A percentile compares a stretch with the other conserved stretches of the same genome.
Conservation (phyloP, 2,329 filamentous ascomycete species). For the Pseudocercospora eumusae region DNA sequence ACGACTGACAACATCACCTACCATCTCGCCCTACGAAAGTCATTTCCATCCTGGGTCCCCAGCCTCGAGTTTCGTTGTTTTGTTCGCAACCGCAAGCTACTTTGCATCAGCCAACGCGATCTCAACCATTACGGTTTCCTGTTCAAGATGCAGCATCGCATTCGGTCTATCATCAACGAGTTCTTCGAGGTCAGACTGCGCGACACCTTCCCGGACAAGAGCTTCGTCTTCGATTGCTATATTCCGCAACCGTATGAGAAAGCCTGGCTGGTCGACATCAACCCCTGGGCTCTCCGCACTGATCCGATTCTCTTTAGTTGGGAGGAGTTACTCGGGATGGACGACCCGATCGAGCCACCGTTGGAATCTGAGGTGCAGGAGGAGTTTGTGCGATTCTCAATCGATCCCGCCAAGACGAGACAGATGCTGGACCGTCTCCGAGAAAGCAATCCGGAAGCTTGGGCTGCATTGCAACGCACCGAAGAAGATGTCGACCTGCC, state of each 20-base stretch:
- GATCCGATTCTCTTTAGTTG: conserved; percentile 89
- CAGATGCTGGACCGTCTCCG: conserved; percentile 15
- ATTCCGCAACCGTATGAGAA: conserved; percentile 73
- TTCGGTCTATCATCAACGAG: conserved; percentile 68
- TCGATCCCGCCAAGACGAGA: conserved; percentile 23
- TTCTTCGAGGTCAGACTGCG: conserved; percentile 77
- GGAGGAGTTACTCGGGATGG: conserved; percentile 77
- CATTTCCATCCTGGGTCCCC: conserved; percentile 77
- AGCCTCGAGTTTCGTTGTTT: conserved; percentile 95
- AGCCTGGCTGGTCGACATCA: conserved; percentile 89
- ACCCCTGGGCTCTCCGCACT: conserved; percentile 87
- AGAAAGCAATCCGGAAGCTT: conserved; percentile 11
- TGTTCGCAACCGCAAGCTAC: conserved; percentile 75
- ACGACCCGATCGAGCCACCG: conserved; percentile 52
- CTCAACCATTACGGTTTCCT: conserved; percentile 89
- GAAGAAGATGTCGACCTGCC: not conserved
- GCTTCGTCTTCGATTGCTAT: conserved; percentile 91
- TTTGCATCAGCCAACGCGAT: conserved; percentile 86
- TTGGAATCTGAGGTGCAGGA: conserved; percentile 23
- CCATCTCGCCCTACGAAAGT: conserved; percentile 81
- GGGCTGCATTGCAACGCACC: conserved; percentile 4
- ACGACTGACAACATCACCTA: conserved; percentile 60
- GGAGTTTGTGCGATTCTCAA: conserved; percentile 32
- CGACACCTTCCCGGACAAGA: conserved; percentile 77
- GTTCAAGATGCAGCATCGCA: conserved; percentile 62